Evolutionary conservation across 352 stramenopile genomes (phyloP).

Genomic region (Pythium volutum): DNA sequence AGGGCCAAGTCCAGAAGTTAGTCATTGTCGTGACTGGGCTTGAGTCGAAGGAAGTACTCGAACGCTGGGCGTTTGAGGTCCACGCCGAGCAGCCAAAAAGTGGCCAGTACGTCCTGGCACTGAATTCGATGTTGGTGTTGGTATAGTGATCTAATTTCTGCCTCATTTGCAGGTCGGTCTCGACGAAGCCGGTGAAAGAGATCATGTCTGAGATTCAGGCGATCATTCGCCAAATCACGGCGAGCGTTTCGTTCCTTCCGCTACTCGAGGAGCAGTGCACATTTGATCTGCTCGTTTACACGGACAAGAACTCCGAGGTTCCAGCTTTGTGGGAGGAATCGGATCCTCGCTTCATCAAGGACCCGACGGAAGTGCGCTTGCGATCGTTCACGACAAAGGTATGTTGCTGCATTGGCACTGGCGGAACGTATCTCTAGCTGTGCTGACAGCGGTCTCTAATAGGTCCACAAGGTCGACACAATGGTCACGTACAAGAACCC

Average conservation of each 20-base stretch:
- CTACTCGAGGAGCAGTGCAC: conserved; percentile 97
- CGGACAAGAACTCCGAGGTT: conserved; percentile 94
- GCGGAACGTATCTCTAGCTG: too few species aligned
- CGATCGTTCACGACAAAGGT: conserved; percentile 98
- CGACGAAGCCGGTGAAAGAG: conserved; percentile 85
- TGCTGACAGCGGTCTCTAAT: not conserved
- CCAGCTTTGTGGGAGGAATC: conserved; percentile 97
- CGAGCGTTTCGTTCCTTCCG: conserved; percentile 98
- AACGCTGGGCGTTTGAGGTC: conserved; percentile 99
- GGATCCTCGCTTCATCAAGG: conserved; percentile 97
- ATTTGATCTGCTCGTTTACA: conserved; percentile 99
- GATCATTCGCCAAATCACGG: conserved; percentile 99
- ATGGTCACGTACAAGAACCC: conserved; percentile 97
- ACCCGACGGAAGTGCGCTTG: conserved; percentile 97
- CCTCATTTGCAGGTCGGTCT: conserved; percentile 19
- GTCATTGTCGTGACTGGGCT: conserved; percentile 98
- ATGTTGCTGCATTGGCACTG: conserved; percentile 8
- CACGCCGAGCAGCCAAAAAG: conserved; percentile 54
- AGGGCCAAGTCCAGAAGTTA: conserved; percentile 95
- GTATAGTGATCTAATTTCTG: not conserved
- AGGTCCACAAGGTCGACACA: conserved; percentile 97
- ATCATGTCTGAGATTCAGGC: conserved; percentile 99
- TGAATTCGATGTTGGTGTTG: not conserved
- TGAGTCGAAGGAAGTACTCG: conserved; percentile 95
- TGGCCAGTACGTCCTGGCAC: conserved; percentile 22